phyloP scores from a whole-genome alignment of 768 basidiomycete species.

The Arthromyces matolae region DNA sequence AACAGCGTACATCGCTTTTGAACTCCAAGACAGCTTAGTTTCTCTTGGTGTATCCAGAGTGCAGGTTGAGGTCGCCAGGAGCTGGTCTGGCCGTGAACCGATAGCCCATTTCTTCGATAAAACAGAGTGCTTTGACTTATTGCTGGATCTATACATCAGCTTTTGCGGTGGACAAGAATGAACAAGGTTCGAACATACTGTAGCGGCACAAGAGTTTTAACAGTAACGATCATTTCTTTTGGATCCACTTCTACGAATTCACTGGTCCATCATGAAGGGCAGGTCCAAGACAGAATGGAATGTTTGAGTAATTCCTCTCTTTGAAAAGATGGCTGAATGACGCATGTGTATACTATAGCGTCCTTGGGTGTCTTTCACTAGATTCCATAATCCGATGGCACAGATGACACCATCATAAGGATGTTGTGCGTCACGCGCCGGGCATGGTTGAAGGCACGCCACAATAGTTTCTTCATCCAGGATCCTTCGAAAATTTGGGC shows the following conservation, averaged over 20 bases:
- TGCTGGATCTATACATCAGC: neutral
- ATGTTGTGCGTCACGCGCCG: neutral
- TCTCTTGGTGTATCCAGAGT: neutral
- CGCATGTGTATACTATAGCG: neutral
- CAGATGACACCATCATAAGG: too few species aligned
- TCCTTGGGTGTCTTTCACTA: neutral
- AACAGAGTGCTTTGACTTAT: neutral
- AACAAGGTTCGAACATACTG: neutral
- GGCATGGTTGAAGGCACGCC: neutral
- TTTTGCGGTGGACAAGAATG: neutral
- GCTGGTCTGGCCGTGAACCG: neutral
- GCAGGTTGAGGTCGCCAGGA: neutral
- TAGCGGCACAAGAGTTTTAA: neutral
- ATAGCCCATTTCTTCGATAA: neutral
- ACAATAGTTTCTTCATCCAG: conserved; percentile 4
- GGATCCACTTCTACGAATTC: neutral
- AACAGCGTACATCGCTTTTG: neutral
- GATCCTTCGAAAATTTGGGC: neutral
- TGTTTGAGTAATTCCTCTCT: neutral
- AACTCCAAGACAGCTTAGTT: neutral
- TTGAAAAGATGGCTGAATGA: neutral
- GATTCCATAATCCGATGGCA: conserved; percentile 2
- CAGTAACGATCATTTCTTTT: neutral
- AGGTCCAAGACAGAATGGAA: neutral
- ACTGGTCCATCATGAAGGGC: neutral